Evolutionary conservation across 106 monocot species (phyloP), one percentile per base, ranked within the genome.

Genomic region (Allium sativum): DNA sequence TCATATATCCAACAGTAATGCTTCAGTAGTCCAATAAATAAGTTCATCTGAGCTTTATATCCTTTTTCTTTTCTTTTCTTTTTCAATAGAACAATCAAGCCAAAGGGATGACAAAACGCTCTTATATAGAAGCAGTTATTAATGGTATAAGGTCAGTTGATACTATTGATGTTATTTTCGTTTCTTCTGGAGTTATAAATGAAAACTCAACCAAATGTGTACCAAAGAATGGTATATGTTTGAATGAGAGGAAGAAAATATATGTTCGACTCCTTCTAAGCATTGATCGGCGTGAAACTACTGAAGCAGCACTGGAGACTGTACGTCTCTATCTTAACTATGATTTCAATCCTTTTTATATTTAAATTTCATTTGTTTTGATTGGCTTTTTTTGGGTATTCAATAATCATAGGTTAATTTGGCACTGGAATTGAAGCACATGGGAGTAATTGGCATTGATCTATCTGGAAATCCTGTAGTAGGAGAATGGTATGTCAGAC

Each of bases 391-490:
- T 1, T 22, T 0, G 7, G 40, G 15, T 18, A 12, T 62, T 44
- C 8, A 21, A 13, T 7, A 21, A 55, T 62, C 5, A 43, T 56
- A 96, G 90, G 84, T 96, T 51, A 55, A 79, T 79, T 67, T 98
- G 58, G 98, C 98, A 58, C 54, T 85, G 53, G 79, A 92, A 73
- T 52, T 88, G 88, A 98, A 67, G 65, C 68, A 88, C 52, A 58
- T 68, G 6, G 98, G 91, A 52, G 92, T 98, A n/a, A 82, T 88
- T 68, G 98, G 98, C 12, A 79, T 98, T 59, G 98, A 92, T 22
- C 92, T 98, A 59, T 98, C 98, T 70, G 98, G 98, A 13, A 85
- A 98, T 70, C 98, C 98, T 59, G 50, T 74, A 72, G 79, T 98
- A 62, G 98, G 98, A 18, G 73, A 98, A 60, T 98, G 98, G 98